phyloP scores from a whole-genome alignment of 2,329 filamentous ascomycete genomes.

The Alternaria ethzedia region DNA sequence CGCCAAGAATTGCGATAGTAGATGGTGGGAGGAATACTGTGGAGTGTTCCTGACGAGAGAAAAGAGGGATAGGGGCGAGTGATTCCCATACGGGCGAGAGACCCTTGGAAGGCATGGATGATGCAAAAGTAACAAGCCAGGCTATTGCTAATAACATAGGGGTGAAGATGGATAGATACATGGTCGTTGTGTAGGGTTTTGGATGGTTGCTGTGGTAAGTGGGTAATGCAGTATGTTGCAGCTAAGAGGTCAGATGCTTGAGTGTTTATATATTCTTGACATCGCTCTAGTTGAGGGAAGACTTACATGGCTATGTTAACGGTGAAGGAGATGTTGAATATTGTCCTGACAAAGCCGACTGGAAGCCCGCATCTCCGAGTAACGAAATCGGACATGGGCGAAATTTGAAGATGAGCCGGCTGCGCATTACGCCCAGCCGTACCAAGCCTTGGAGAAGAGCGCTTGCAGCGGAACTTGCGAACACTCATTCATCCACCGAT shows the following conservation, averaged over 20 bases:
- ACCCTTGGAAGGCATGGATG: neutral
- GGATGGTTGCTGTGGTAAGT: neutral
- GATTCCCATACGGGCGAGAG: constrained; percentile 13
- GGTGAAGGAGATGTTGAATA: neutral
- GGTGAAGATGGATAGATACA: neutral
- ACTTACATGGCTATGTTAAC: neutral
- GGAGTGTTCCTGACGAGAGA: constrained; percentile 33
- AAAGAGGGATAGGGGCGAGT: constrained; percentile 22
- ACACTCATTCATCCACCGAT: neutral
- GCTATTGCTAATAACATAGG: neutral
- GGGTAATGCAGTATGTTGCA: neutral
- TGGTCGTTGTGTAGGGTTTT: neutral
- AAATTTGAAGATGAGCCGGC: neutral
- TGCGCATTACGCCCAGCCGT: neutral
- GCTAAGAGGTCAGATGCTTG: neutral
- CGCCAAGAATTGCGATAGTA: constrained; percentile 31
- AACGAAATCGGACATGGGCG: neutral
- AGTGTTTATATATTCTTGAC: neutral
- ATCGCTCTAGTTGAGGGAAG: neutral
- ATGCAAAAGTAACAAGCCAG: neutral
- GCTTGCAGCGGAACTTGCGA: neutral
- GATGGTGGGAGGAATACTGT: constrained; percentile 27
- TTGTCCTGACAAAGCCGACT: neutral
- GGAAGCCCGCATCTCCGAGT: neutral
- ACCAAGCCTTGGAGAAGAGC: neutral